A percentile compares a stretch with the other conserved stretches of the same genome.
These are phyloP conservation scores for Aspergillus funiculosus DNA, from an alignment of 495 filamentous ascomycete species.

Conservation along the genomic window DNA sequence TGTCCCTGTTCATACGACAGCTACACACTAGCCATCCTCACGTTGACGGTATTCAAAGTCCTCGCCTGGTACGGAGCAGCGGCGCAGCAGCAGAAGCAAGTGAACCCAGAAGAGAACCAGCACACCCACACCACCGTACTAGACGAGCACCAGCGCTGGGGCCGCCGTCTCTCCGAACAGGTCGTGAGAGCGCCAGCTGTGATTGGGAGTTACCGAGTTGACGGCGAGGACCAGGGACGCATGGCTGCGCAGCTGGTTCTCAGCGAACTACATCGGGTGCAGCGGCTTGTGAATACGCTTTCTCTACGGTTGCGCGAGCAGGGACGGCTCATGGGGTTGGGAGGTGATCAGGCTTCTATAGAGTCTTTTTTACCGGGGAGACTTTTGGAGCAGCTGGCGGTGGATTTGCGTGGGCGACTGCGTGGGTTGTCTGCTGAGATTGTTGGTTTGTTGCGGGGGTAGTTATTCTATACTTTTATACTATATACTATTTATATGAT, in stretches of 20 bases:
- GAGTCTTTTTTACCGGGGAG: not conserved
- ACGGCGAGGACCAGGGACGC: constrained; percentile 21
- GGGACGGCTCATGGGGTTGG: not conserved
- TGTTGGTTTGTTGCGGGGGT: not conserved
- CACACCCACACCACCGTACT: not conserved
- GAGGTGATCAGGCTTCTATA: not conserved
- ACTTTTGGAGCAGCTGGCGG: not conserved
- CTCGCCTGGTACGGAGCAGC: constrained; percentile 24
- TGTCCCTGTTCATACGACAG: constrained; percentile 22
- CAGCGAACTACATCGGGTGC: constrained; percentile 37
- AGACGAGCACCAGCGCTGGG: too few species aligned
- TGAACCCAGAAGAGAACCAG: not conserved
- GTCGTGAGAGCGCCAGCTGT: not conserved
- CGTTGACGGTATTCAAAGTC: constrained; percentile 27
- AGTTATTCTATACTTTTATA: not conserved
- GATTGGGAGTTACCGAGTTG: constrained; percentile 14
- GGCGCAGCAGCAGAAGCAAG: constrained; percentile 8
- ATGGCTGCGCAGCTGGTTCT: constrained; percentile 34
- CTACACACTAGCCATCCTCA: constrained; percentile 24
- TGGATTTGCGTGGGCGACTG: not conserved
- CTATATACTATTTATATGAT: too few species aligned
- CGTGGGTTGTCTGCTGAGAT: constrained; percentile 2
- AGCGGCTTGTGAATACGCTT: constrained; percentile 26
- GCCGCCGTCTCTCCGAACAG: too few species aligned
- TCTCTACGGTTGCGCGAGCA: constrained; percentile 7